These are phyloP conservation scores for Grosmannia huntii DNA, from an alignment of 2,329 filamentous ascomycete genomes.

Conservation along the genomic window DNA sequence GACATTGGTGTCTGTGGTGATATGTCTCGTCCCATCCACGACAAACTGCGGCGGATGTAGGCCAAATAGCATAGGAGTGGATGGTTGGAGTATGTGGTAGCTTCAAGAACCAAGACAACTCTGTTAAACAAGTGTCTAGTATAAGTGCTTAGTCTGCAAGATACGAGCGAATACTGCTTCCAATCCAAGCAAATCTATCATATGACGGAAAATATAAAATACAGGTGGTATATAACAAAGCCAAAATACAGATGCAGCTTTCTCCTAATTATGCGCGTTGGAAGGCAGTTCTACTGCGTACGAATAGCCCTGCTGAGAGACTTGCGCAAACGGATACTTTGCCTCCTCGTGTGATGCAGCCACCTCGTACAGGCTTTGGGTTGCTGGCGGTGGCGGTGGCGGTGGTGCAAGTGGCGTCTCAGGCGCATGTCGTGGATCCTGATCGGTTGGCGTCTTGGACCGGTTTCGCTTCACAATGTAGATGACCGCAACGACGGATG, in stretches of 20 bases:
- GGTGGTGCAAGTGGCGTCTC: background rate
- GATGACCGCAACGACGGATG: slow-evolving; percentile 14
- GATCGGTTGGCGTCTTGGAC: background rate
- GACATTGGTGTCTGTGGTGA: no score
- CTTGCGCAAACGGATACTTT: background rate
- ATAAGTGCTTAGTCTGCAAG: no score
- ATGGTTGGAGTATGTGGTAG: no score
- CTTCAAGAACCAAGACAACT: no score
- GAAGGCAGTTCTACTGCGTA: background rate
- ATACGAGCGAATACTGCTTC: no score
- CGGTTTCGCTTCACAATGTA: slow-evolving; percentile 10
- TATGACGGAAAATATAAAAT: background rate
- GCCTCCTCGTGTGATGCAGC: background rate
- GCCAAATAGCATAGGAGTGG: no score
- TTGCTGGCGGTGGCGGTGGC: background rate
- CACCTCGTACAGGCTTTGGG: background rate
- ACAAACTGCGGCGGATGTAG: no score
- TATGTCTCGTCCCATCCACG: no score
- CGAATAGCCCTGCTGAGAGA: background rate
- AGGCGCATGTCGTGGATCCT: background rate
- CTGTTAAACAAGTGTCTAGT: no score
- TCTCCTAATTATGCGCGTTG: background rate
- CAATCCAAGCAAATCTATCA: no score
- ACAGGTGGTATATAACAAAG: background rate
- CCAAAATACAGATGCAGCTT: background rate